These are phyloP conservation scores for Barnettozyma siamensis DNA, from an alignment of 805 yeast species.

Conservation along the genomic window DNA sequence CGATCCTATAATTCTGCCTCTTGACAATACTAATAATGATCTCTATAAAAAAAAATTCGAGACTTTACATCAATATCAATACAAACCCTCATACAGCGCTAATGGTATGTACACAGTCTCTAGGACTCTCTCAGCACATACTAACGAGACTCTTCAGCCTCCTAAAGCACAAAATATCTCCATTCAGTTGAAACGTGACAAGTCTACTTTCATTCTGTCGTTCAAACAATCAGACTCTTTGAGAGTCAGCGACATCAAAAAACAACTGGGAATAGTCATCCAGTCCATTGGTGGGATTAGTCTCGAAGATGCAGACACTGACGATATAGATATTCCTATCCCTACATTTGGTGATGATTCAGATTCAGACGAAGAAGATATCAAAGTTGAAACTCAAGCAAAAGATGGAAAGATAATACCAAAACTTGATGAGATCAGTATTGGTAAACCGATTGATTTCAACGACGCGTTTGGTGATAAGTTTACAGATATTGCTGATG, in stretches of 20 bases:
- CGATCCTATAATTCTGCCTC: too few relatives aligned
- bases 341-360: conserved; percentile 30
- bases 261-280: conserved; percentile 32
- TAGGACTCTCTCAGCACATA: background rate
- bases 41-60: too few relatives aligned
- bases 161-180: conserved; percentile 3
- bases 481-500: conserved; percentile 16
- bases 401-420: conserved; percentile 11
- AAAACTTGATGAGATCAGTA: conserved; percentile 7
- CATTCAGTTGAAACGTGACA: conserved; percentile 30
- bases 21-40: too few relatives aligned
- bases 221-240: conserved; percentile 11
- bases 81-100: too few relatives aligned
- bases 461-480: conserved; percentile 17
- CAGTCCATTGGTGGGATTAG: conserved; percentile 41
- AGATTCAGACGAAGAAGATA: conserved; percentile 26
- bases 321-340: conserved; percentile 33
- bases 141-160: conserved; percentile 1
- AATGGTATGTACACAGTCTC: conserved; percentile 10
- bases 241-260: conserved; percentile 24
- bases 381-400: background rate
- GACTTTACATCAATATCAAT: too few relatives aligned
- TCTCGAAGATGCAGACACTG: conserved; percentile 19
- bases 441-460: conserved; percentile 19
- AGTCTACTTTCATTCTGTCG: conserved; percentile 29